Evolutionary conservation across 2,329 filamentous ascomycete genomes (phyloP), one percentile per base, ranked within the genome.

Genomic region (Aureobasidium pullulans): DNA sequence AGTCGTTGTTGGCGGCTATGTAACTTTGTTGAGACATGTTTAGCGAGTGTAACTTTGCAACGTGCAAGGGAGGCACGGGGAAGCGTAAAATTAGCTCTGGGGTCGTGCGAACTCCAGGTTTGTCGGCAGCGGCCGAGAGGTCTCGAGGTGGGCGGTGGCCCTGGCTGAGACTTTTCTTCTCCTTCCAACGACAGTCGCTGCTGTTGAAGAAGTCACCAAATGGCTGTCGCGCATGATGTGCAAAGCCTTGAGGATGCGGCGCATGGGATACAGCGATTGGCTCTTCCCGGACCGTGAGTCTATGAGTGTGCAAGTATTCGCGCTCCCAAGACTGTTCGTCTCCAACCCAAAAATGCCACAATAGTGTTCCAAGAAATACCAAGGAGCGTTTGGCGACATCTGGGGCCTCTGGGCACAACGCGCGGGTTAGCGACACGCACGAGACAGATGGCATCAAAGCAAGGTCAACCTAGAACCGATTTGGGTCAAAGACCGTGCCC

Each of bases 321-420:
- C 54, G 43, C 42, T 19, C 15, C 54, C 54, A 57, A 40, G 54
- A 48, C 43, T 4, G 15, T 8, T 19, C 32, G 54, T 34, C 54
- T 34, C 10, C 32, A 32, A 48, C 16, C 34, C 37, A 19, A 28
- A 44, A 39, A 48, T 57, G 54, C 54, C 54, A 57, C 42, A 16
- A 10, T 31, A 29, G 28, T 36, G n/a, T 37, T 23, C 54, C 54
- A 57, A 57, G 54, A 57, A 57, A 57, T 47, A 57, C 54, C 54
- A 57, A 57, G 54, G 28, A 47, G 29, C 28, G 32, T 47, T 57
- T 40, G 49, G 54, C 54, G 54, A 57, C 54, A 19, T 57, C 42
- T 57, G 31, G 36, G 54, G 23, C 47, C 52, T 56, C 50, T 54
- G 39, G 50, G 52, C 39, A 46, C 19, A 48, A 39, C 43, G 43